Evolutionary conservation across 2,329 filamentous ascomycete genomes (phyloP).

Genomic region (Xylariaceae sp.): DNA sequence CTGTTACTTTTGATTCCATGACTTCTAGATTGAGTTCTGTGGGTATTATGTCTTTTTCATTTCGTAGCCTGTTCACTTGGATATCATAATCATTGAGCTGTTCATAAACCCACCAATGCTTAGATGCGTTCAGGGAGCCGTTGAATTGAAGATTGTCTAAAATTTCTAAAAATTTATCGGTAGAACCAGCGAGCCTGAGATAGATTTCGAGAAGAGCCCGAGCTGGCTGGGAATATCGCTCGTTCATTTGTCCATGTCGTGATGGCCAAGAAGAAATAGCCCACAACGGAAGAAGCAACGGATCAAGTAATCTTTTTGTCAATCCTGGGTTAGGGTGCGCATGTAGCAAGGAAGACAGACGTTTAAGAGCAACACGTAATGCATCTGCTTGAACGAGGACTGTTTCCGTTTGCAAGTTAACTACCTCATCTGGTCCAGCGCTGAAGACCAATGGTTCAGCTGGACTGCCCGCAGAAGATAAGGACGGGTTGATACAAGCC

Average conservation of each 20-base stretch:
- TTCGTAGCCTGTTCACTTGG: slow-evolving; percentile 52
- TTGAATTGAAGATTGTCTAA: slow-evolving; percentile 61
- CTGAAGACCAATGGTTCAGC: slow-evolving; percentile 33
- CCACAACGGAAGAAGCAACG: slow-evolving; percentile 68
- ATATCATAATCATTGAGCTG: slow-evolving; percentile 53
- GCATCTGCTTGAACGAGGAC: slow-evolving; percentile 55
- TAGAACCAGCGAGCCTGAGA: slow-evolving; percentile 60
- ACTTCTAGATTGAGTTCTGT: slow-evolving; percentile 48
- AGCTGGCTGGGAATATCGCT: slow-evolving; percentile 53
- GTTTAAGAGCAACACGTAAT: slow-evolving; percentile 57
- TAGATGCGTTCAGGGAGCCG: slow-evolving; percentile 48
- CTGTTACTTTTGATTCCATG: slow-evolving; percentile 54
- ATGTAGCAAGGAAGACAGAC: slow-evolving; percentile 61
- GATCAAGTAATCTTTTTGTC: slow-evolving; percentile 64
- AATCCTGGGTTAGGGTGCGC: slow-evolving; percentile 72
- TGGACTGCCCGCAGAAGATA: slow-evolving; percentile 36
- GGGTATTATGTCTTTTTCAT: slow-evolving; percentile 8
- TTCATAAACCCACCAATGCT: slow-evolving; percentile 59
- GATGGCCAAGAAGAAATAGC: slow-evolving; percentile 59
- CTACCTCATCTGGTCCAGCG: slow-evolving; percentile 45
- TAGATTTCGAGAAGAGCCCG: slow-evolving; percentile 61
- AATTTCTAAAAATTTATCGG: slow-evolving; percentile 55
- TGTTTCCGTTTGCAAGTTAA: slow-evolving; percentile 52
- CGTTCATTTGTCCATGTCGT: slow-evolving; percentile 41
- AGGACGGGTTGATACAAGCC: slow-evolving; percentile 52